These are phyloP conservation scores for Chimonanthus salicifolius DNA, from an alignment of 164 flowering plant species.

Conservation along the genomic window DNA sequence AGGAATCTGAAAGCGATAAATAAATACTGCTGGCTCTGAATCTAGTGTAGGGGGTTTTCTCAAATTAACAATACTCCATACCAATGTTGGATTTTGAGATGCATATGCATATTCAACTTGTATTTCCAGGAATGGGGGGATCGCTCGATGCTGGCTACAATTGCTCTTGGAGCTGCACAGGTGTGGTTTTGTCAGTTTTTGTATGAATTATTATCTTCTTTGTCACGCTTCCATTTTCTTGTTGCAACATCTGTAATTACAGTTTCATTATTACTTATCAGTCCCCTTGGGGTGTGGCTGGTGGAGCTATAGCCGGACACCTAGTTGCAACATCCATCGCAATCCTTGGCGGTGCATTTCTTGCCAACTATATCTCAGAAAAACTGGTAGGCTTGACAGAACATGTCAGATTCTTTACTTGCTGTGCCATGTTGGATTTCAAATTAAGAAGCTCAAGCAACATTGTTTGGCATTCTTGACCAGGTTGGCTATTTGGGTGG, in stretches of 20 bases:
- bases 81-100: not conserved
- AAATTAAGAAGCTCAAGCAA: not conserved
- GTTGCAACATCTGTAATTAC: not conserved
- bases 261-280: constrained; percentile 17
- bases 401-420: not conserved
- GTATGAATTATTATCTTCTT: not conserved
- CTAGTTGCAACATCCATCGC: constrained; percentile 79
- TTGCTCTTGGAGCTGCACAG: constrained; percentile 99
- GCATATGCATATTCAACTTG: not conserved
- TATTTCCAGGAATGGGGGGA: constrained; percentile 95
- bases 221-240: not conserved
- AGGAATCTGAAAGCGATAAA: not conserved
- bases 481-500: constrained; percentile 98
- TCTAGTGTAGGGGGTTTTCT: not conserved
- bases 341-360: constrained; percentile 83
- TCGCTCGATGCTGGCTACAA: constrained; percentile 98
- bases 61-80: not conserved
- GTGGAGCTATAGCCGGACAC: constrained; percentile 95
- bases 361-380: constrained; percentile 88
- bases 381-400: constrained; percentile 55
- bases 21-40: not conserved
- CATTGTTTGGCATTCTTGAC: constrained; percentile 5
- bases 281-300: constrained; percentile 99
- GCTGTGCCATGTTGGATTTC: not conserved
- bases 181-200: constrained; percentile 27